Evolutionary conservation across 2,329 filamentous ascomycete genomes (phyloP).

Genomic region (Helotiales sp.): DNA sequence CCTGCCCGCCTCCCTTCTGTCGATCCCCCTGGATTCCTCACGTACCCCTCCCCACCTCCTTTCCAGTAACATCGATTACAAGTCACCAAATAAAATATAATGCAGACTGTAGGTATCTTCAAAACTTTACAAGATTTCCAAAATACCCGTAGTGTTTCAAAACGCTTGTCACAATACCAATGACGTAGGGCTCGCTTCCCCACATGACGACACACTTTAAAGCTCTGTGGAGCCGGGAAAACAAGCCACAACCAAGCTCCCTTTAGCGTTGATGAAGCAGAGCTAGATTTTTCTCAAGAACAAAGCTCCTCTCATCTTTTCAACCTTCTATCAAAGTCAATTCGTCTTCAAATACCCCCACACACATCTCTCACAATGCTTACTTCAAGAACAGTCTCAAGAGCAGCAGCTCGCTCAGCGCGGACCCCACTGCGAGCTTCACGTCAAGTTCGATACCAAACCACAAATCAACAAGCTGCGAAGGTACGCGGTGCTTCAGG

Average conservation of each 20-base stretch:
- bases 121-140: too few species aligned
- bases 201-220: background rate
- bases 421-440: slow-evolving; percentile 38
- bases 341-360: background rate
- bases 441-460: slow-evolving; percentile 39
- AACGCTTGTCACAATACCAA: too few species aligned
- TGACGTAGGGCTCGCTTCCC: slow-evolving; percentile 1
- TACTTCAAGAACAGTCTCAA: slow-evolving; percentile 37
- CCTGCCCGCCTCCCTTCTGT: background rate
- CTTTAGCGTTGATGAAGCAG: background rate
- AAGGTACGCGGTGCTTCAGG: slow-evolving; percentile 45
- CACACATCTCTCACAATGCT: slow-evolving; percentile 30
- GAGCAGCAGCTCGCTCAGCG: slow-evolving; percentile 33
- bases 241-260: background rate
- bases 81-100: too few species aligned
- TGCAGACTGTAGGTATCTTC: too few species aligned
- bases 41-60: too few species aligned
- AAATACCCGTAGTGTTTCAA: too few species aligned
- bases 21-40: slow-evolving; percentile 2
- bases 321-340: slow-evolving; percentile 1
- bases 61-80: too few species aligned
- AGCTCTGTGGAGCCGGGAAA: background rate
- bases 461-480: slow-evolving; percentile 34
- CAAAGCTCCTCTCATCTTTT: background rate
- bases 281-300: background rate